Evolutionary conservation across 2,329 filamentous ascomycete species (phyloP), one percentile per base, ranked within the genome.

Genomic region (Zasmidium citrigriseum): DNA sequence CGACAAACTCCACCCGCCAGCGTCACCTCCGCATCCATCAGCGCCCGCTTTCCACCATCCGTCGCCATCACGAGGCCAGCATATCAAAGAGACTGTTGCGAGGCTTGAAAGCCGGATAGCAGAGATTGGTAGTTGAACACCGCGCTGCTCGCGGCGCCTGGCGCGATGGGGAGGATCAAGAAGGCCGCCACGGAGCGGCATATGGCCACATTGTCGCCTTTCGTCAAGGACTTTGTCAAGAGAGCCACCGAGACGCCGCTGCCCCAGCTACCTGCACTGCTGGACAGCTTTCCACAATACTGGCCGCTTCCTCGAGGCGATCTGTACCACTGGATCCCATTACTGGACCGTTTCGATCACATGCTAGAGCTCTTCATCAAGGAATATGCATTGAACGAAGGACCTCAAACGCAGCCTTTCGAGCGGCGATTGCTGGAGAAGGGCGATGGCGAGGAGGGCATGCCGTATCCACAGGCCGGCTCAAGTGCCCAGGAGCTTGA

Each of bases 291-390:
- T 73, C 92, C 93, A 58, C 87, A 88, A 64, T 83, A 88, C 83
- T 99, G 95, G 95, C 92, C 93, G 1, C 96, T 98, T 71, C 93
- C 93, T 41, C 86, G 93, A 73, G 96, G 95, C 60, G 95, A 99
- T 74, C 81, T 98, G 25, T 98, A 98, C 73, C 93, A 99, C 80
- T 99, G 96, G 96, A 97, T 99, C 66, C 88, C 90, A 24, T 83
- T 96, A 22, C 79, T 99, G 60, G 96, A 99, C 75, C 88, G 92
- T 58, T 98, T 99, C 75, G 95, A 99, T 76, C 86, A 85, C 70
- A 87, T 98, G 64, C 80, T 99, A 44, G 91, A 96, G 68, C 81
- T 86, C 41, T 92, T 96, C 73, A 91, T 88, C 74, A 82, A 85
- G 57, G 87, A 86, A 64, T 99, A 99, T 77, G 86, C 86, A 61